Percentiles rank a stretch among this genome's conserved stretches.
Evolutionary conservation across 371 early-diverging fungal genomes (phyloP).

Genomic region (Mortierella sp.): DNA sequence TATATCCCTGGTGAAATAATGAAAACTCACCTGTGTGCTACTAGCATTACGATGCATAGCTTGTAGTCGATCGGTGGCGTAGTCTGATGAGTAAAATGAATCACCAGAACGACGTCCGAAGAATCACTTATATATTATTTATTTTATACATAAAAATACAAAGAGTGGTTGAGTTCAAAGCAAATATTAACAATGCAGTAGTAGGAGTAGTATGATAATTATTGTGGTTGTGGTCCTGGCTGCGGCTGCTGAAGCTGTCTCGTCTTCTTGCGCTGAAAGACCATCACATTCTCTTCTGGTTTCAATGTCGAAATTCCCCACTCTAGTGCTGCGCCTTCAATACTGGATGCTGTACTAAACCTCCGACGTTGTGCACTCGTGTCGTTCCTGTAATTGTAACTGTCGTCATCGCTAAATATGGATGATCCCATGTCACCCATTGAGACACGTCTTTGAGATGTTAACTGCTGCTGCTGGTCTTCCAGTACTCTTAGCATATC

Average conservation of each 20-base stretch:
- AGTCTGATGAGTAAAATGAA: no score
- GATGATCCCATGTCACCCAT: constrained; percentile 1
- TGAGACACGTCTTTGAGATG: constrained; percentile 18
- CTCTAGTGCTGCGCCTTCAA: neutral
- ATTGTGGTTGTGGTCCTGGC: neutral
- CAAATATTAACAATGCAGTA: neutral
- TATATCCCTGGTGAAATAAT: no score
- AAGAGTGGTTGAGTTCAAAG: neutral
- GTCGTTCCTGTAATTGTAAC: neutral
- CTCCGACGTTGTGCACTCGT: neutral
- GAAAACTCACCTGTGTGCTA: no score
- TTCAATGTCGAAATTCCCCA: constrained; percentile 16
- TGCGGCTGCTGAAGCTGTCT: constrained; percentile 8
- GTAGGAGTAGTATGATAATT: neutral
- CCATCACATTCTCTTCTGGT: constrained; percentile 40
- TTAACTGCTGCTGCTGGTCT: constrained; percentile 5
- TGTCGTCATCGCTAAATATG: neutral
- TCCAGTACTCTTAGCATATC: constrained; percentile 27
- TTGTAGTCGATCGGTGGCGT: no score
- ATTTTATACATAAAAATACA: no score
- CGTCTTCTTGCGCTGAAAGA: constrained; percentile 41
- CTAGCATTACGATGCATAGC: no score
- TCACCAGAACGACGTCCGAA: no score
- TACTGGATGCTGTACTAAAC: neutral
- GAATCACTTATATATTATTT: no score